phyloP scores from a whole-genome alignment of 768 basidiomycete species.

The Podaxis pistillaris region DNA sequence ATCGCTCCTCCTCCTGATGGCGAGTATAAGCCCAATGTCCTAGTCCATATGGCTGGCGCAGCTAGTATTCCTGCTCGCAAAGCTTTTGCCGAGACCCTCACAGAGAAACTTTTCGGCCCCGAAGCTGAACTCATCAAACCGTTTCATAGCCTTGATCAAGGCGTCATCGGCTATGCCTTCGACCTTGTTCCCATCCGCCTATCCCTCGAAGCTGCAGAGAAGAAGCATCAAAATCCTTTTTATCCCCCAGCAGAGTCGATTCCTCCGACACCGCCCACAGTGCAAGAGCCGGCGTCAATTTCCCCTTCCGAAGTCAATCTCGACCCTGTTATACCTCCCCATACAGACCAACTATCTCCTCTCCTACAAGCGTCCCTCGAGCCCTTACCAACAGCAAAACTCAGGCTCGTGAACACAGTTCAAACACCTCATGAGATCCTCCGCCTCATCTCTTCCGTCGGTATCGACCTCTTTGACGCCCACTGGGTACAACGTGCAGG shows the following conservation, averaged over 20 bases:
- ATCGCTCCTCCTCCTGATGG: slow-evolving; percentile 28
- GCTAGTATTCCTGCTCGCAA: slow-evolving; percentile 52
- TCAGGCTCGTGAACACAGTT: slow-evolving; percentile 57
- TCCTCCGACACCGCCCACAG: not conserved
- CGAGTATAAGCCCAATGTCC: slow-evolving; percentile 26
- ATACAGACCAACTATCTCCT: slow-evolving; percentile 25
- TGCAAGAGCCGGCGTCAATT: not conserved
- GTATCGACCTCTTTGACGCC: slow-evolving; percentile 76
- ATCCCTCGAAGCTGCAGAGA: slow-evolving; percentile 26
- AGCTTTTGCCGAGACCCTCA: slow-evolving; percentile 59
- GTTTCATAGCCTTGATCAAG: slow-evolving; percentile 60
- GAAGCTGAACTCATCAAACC: slow-evolving; percentile 55
- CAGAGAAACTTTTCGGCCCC: slow-evolving; percentile 53
- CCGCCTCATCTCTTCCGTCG: slow-evolving; percentile 56
- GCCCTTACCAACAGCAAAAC: slow-evolving; percentile 52
- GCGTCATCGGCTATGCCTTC: slow-evolving; percentile 66
- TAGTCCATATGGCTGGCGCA: slow-evolving; percentile 72
- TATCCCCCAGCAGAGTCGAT: not conserved
- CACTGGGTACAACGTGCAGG: slow-evolving; percentile 71
- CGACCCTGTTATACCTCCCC: slow-evolving; percentile 12
- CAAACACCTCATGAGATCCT: slow-evolving; percentile 77
- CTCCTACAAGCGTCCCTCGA: slow-evolving; percentile 62
- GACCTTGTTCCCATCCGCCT: slow-evolving; percentile 55
- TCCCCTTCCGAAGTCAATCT: slow-evolving; percentile 6
- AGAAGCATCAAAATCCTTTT: not conserved